Evolutionary conservation across 1,139 yeast genomes (phyloP).

Genomic region (Wickerhamomyces sp.): DNA sequence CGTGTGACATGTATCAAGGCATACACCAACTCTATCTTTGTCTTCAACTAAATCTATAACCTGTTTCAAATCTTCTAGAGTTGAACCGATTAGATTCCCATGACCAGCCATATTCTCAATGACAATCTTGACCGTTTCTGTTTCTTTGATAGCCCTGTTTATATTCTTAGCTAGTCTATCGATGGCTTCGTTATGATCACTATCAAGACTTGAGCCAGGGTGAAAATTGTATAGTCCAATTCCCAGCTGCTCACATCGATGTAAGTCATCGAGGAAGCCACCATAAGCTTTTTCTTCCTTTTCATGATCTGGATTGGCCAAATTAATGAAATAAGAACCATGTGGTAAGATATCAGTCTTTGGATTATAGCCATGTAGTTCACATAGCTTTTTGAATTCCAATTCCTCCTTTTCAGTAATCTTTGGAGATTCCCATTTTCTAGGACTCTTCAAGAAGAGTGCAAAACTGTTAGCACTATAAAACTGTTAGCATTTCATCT

Average conservation of each 20-base stretch:
- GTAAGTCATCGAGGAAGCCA: slow-evolving; percentile 82
- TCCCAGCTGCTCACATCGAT: slow-evolving; percentile 78
- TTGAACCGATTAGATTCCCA: slow-evolving; percentile 84
- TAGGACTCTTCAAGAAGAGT: slow-evolving; percentile 81
- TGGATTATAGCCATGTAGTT: slow-evolving; percentile 63
- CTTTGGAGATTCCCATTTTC: slow-evolving; percentile 86
- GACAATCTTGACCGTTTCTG: slow-evolving; percentile 78
- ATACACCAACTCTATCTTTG: slow-evolving; percentile 83
- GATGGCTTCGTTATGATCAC: slow-evolving; percentile 63
- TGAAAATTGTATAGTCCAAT: slow-evolving; percentile 90
- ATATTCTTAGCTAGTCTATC: slow-evolving; percentile 69
- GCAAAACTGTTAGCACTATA: slow-evolving; percentile 72
- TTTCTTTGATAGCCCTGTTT: slow-evolving; percentile 70
- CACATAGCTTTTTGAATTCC: slow-evolving; percentile 61
- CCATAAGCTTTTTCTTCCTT: slow-evolving; percentile 72
- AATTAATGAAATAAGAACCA: slow-evolving; percentile 87
- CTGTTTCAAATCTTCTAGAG: slow-evolving; percentile 65
- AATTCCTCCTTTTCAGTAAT: slow-evolving; percentile 61
- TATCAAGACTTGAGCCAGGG: slow-evolving; percentile 86
- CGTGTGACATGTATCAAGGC: slow-evolving; percentile 92
- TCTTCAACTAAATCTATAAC: slow-evolving; percentile 76
- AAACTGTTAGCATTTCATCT: background rate
- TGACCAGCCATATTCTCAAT: slow-evolving; percentile 98
- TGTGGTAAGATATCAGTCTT: slow-evolving; percentile 83
- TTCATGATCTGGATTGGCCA: slow-evolving; percentile 85